Percentiles rank a stretch among this genome's conserved stretches.
Evolutionary conservation across 345 rosid genomes (phyloP).

Genomic region (Iberis pinnata): DNA sequence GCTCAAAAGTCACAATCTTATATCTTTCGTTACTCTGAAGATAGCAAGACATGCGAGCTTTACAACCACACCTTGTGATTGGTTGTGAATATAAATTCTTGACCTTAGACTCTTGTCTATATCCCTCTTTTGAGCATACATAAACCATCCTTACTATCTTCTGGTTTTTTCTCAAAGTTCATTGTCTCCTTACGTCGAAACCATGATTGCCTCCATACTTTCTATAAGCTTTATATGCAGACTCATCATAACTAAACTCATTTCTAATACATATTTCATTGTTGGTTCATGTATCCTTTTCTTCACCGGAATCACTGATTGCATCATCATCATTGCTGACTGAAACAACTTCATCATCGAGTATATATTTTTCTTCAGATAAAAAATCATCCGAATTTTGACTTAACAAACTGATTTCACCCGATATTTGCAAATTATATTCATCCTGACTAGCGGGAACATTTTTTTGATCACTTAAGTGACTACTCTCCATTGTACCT

Average conservation of each 20-base stretch:
- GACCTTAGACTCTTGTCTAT: neutral
- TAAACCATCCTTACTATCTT: neutral
- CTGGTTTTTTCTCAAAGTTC: neutral
- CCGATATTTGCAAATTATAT: too few species aligned
- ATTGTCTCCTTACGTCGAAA: neutral
- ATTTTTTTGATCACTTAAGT: too few species aligned
- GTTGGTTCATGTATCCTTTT: neutral
- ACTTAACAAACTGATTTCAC: too few species aligned
- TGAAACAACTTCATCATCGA: neutral
- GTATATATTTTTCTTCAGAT: too few species aligned
- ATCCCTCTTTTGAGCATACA: conserved; percentile 6
- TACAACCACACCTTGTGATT: neutral
- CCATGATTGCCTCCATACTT: neutral
- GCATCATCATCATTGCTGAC: neutral
- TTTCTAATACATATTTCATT: neutral
- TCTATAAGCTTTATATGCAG: neutral
- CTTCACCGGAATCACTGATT: neutral
- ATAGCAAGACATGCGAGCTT: conserved; percentile 10
- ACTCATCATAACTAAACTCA: neutral
- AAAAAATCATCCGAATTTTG: too few species aligned
- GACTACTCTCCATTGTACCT: too few species aligned
- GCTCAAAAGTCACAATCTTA: neutral
- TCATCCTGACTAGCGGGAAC: too few species aligned
- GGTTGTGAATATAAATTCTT: neutral
- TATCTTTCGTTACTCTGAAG: neutral